These are phyloP conservation scores for Coniochaeta sp. DNA, from an alignment of 2,329 filamentous ascomycete genomes.

Conservation along the genomic window DNA sequence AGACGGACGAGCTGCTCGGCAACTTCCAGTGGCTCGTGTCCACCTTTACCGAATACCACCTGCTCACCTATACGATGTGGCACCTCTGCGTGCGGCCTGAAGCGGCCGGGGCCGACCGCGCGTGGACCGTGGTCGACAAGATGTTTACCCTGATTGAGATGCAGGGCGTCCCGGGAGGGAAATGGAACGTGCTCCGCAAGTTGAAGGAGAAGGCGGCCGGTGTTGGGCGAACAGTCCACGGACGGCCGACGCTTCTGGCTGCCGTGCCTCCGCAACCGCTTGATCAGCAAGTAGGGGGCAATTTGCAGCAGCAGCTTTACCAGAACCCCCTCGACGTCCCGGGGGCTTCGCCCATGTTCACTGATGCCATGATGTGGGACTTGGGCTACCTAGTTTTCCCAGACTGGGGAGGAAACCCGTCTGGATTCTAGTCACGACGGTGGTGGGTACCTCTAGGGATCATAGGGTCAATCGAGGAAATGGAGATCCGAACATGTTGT, in stretches of 20 bases:
- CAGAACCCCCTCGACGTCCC: background rate
- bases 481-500: no score
- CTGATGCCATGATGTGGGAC: background rate
- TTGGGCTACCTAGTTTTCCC: background rate
- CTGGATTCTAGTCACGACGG: background rate
- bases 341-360: background rate
- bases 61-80: slow-evolving; percentile 9
- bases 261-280: background rate
- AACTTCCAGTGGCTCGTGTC: slow-evolving; percentile 4
- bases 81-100: slow-evolving; percentile 8
- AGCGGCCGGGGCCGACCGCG: background rate
- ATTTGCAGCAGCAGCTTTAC: background rate
- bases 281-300: background rate
- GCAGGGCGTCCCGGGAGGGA: background rate
- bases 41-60: slow-evolving; percentile 8
- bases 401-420: background rate
- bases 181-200: background rate
- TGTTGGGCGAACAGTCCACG: background rate
- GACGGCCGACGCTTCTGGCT: background rate
- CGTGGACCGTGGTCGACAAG: slow-evolving; percentile 1
- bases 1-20: slow-evolving; percentile 2
- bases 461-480: no score
- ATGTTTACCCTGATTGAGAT: background rate
- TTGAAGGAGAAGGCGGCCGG: background rate
- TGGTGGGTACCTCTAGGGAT: no score